These are phyloP conservation scores for Phialocephala sp. DNA, from an alignment of 2,329 filamentous ascomycete species.

Conservation along the genomic window DNA sequence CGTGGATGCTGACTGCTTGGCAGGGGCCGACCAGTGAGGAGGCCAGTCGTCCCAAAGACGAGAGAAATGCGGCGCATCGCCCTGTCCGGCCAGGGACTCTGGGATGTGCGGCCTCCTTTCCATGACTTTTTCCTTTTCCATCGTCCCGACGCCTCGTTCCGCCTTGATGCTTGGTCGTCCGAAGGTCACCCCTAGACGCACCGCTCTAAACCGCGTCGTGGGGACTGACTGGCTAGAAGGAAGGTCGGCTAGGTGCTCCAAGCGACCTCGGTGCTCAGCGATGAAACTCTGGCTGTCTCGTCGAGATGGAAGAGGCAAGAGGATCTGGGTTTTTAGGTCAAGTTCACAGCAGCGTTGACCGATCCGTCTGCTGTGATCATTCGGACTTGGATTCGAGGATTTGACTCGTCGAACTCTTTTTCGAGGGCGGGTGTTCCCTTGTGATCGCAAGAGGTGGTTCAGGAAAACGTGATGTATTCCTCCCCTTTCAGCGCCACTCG, in stretches of 20 bases:
- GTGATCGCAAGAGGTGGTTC: neutral
- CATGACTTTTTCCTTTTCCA: slow-evolving; percentile 7
- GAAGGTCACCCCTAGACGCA: slow-evolving; percentile 14
- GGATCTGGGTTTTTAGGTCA: slow-evolving; percentile 8
- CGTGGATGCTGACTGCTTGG: slow-evolving; percentile 7
- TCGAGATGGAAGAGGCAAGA: slow-evolving; percentile 25
- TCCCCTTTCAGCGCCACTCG: slow-evolving; percentile 16
- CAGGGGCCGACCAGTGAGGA: slow-evolving; percentile 16
- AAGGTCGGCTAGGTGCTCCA: slow-evolving; percentile 1
- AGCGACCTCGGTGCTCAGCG: slow-evolving; percentile 8
- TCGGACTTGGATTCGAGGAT: neutral
- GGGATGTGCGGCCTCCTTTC: neutral
- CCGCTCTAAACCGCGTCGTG: neutral
- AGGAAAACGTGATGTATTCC: slow-evolving; percentile 13
- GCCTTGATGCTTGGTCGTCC: slow-evolving; percentile 23
- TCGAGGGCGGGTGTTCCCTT: neutral
- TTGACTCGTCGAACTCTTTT: slow-evolving; percentile 3
- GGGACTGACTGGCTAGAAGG: slow-evolving; percentile 20
- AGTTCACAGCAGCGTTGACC: neutral
- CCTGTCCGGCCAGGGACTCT: neutral
- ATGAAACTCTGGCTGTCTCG: slow-evolving; percentile 27
- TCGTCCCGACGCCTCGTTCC: slow-evolving; percentile 5
- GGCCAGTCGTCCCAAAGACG: slow-evolving; percentile 4
- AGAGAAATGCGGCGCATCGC: slow-evolving; percentile 9
- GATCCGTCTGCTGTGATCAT: neutral